Conservation (phyloP, 257 asterid species). For the Parsonsia alboflavescens region DNA sequence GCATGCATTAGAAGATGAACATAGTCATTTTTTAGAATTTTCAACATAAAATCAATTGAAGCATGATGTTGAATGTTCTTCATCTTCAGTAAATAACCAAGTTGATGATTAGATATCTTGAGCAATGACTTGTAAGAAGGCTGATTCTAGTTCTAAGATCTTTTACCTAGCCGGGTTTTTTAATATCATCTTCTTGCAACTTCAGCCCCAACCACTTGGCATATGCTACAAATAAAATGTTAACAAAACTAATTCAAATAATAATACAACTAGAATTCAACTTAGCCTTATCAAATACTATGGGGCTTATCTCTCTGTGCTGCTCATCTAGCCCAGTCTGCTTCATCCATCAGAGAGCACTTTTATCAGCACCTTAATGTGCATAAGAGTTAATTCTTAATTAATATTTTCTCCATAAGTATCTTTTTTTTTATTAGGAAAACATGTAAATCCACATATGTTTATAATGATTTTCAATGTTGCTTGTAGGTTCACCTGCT, state of each 20-base stretch:
- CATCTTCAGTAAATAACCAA: not conserved
- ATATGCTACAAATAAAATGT: not conserved
- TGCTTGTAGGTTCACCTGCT: conserved; percentile 69
- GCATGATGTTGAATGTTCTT: not conserved
- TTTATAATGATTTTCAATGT: not conserved
- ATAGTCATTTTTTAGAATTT: not conserved
- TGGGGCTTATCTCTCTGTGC: not conserved
- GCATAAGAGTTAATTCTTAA: not conserved
- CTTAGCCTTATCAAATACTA: not conserved
- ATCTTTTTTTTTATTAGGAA: not conserved
- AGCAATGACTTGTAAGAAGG: not conserved
- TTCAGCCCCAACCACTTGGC: not conserved
- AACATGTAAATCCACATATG: not conserved
- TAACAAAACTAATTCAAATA: not conserved
- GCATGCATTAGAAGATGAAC: not conserved
- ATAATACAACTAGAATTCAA: conserved; percentile 5
- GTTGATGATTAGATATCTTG: not conserved
- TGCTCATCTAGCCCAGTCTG: not conserved
- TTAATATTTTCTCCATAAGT: not conserved
- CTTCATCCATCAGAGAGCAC: not conserved
- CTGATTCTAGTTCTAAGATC: not conserved
- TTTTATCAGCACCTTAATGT: not conserved
- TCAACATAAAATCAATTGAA: not conserved
- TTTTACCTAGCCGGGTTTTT: not conserved
- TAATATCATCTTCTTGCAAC: not conserved